Base-by-base conservation (phyloP, 164 flowering plant genomes). In the Berberis vulgaris region DNA sequence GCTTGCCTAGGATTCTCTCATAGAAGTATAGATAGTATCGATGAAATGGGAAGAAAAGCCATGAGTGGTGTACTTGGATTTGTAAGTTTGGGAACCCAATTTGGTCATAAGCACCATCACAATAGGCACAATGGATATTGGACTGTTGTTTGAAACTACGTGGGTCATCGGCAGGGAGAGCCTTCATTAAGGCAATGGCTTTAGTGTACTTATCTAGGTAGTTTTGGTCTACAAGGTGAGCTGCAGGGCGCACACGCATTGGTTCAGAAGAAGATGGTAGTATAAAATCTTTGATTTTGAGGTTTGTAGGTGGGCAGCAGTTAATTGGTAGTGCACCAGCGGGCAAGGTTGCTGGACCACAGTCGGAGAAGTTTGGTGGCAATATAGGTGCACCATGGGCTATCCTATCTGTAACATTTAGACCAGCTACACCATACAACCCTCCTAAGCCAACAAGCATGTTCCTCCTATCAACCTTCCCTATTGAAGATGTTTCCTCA, bases 31-130 rank as follows among this genome's bases (percentile, higher is more conserved):
- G 67, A 54, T 84, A 84, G 47, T 45, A 75, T 2, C 89, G 68
- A 45, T 82, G 92, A 62, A 72, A 86, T 0, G 92, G 92, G 49
- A 80, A 83, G 69, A 86, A 86, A 0, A 81, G 81, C 92, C 92
- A 84, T 0, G 79, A 82, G 43, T 69, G 65, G 74, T 86, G 92
- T 7, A 86, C 78, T 67, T 84, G 83, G 4, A 84, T 56, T 1
- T 84, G 82, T 3, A 82, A 62, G 2, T 74, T 53, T 1, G 86
- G 79, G 49, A 75, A 78, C 2, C 77, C 83, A 0, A 75, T 63
- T 58, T 81, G 84, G 7, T 76, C 61, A n/a, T 82, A 79, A n/a
- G 81, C 80, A 0, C 83, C 82, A 50, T 82, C 67, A 49, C 89
- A 86, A 45, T 86, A 86, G 41, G 92, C 87, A 66, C 92, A 86